Evolutionary conservation across 495 filamentous ascomycete genomes (phyloP), one percentile per base, ranked within the genome.

Genomic region (Tetracladium setigerum): DNA sequence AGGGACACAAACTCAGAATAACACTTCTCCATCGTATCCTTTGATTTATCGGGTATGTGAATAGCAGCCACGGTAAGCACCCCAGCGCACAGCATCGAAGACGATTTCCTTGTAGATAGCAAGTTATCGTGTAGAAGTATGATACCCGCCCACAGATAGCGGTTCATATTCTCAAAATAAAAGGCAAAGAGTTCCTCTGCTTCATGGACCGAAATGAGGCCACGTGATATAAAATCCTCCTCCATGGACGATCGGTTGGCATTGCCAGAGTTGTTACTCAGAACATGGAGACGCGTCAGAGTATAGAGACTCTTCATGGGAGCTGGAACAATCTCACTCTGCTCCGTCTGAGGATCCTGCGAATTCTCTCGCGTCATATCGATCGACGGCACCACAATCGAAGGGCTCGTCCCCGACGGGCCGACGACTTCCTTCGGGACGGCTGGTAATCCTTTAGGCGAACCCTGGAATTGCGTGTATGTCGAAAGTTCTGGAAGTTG

Each of bases 251-350:
- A 27, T 27, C 22, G 22, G 7, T 27, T 27, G 22, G 22, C 22
- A 7, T 27, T 27, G 22, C 22, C 22, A 27, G 22, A 27, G 22
- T 27, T 27, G 22, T 27, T 27, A 7, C 72, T 60, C 47, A 76
- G 48, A 33, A 74, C 69, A 15, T 70, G 68, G 46, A 78, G 59
- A 33, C 72, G 76, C 7, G 74, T 78, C 38, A 78, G 74, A 45
- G 76, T 74, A 54, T 76, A 78, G 30, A 78, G 57, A 57, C 73
- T 78, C 47, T 71, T 71, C 73, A 78, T 77, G 1, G 74, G 74
- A 6, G 73, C 73, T 2, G 72, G 67, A 19, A 77, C 72, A 27
- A 77, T 46, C 10, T 71, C 68, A 18, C 69, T 63, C 44, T 67
- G 64, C 38, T 71, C 70, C 9, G 69, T 56, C 17, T 41, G 43